Base-by-base conservation (phyloP, 345 rosid species). In the Populus nigra region DNA sequence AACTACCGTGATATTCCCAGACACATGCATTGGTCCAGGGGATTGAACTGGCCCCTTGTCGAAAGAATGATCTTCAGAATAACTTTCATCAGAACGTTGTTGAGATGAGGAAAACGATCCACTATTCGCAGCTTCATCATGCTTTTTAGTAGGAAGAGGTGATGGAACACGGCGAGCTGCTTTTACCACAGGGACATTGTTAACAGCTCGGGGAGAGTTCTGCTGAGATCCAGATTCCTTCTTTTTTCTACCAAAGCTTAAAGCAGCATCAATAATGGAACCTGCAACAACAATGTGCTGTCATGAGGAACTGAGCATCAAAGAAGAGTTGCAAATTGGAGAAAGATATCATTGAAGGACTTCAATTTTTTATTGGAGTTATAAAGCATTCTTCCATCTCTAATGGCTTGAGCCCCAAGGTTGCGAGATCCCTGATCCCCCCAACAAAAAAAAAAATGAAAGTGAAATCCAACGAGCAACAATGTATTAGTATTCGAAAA, bases 241-340 rank as follows among this genome's bases (percentile, higher is more conserved):
- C 89, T 91, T 87, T 75, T 85, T 90, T 83, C 85, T 83, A 74
- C 91, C 90, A 73, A 90, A 87, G 88, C 94, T 92, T 70, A 86
- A 81, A 53, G 94, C 75, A 70, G 82, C 77, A 47, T 84, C 87
- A 76, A 86, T 84, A 69, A 81, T 66, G 80, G 92, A 88, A 66
- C 86, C 97, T 88, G 85, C 73, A 67, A 84, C 10, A 47, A 71
- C 53, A 73, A 61, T 5, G 7, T 18, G 43, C 71, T 5, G 31
- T 18, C 20, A 69, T 70, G 45, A 80, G 76, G 65, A 73, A 75
- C 17, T 43, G 43, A n/a, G 63, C 47, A 68, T 35, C 7, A 57
- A 63, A 68, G 47, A 20, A 12, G 62, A 57, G 11, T n/a, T 9
- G 29, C 27, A 59, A 59, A 23, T 23, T 9, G 29, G 65, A 59